A percentile compares a stretch with the other conserved stretches of the same genome.
phyloP scores from a whole-genome alignment of 768 basidiomycete genomes.

The Gymnopilus junonius region DNA sequence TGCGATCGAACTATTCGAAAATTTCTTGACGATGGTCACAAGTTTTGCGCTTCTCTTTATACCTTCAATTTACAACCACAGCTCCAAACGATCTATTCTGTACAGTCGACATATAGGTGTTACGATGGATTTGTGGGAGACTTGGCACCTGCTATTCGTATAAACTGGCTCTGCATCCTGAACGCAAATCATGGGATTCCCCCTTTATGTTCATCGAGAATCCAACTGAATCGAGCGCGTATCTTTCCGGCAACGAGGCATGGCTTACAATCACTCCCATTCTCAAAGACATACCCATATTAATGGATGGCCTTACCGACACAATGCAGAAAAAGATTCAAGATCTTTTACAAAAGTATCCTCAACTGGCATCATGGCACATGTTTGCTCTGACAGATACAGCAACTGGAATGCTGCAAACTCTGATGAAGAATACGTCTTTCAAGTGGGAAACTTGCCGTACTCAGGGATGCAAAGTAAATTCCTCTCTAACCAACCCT shows the following conservation, averaged over 20 bases:
- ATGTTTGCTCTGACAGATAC: conserved; percentile 1
- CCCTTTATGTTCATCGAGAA: background rate
- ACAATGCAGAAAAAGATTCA: background rate
- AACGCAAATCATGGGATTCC: no score
- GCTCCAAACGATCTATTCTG: background rate
- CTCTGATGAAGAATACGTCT: background rate
- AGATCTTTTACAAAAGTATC: background rate
- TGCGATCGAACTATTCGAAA: background rate
- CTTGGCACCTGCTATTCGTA: background rate
- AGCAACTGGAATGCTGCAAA: background rate
- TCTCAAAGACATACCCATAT: background rate
- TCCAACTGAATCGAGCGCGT: background rate
- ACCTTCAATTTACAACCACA: background rate
- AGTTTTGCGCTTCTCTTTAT: background rate
- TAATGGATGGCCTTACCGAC: no score
- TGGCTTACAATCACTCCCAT: background rate
- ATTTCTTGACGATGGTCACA: background rate
- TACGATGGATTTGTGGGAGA: background rate
- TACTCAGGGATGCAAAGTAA: background rate
- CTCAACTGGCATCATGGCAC: background rate
- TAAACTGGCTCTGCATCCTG: background rate
- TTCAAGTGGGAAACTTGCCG: background rate
- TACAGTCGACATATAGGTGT: background rate
- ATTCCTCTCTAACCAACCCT: background rate
- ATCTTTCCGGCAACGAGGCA: background rate